Conservation (phyloP, 345 rosid genomes). For the Citrus trifoliata region DNA sequence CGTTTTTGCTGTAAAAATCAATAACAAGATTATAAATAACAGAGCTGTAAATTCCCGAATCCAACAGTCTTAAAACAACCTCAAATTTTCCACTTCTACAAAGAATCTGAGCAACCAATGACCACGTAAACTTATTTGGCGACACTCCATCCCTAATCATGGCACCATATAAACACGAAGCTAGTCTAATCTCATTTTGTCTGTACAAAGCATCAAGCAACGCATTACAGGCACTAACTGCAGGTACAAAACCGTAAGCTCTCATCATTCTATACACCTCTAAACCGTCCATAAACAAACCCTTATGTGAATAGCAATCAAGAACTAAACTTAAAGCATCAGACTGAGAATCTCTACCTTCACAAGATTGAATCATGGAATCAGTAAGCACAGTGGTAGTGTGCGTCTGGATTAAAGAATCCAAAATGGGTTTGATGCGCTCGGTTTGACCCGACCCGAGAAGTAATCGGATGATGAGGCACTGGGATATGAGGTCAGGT, state of each 20-base stretch:
- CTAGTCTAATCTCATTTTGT: slow-evolving; percentile 29
- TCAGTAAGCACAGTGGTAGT: slow-evolving; percentile 26
- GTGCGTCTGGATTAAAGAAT: slow-evolving; percentile 38
- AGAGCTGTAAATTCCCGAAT: slow-evolving; percentile 41
- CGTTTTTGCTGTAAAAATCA: slow-evolving; percentile 45
- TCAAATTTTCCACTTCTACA: slow-evolving; percentile 42
- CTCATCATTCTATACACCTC: slow-evolving; percentile 43
- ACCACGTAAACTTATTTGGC: slow-evolving; percentile 47
- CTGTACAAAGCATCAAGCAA: slow-evolving; percentile 48
- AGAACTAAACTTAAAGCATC: slow-evolving; percentile 39
- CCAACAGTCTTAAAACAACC: slow-evolving; percentile 42
- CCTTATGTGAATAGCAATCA: slow-evolving; percentile 39
- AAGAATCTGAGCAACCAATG: slow-evolving; percentile 48
- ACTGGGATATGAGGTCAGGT: slow-evolving; percentile 54
- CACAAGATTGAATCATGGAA: slow-evolving; percentile 43
- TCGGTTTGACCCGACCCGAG: slow-evolving; percentile 27
- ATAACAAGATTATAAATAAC: slow-evolving; percentile 49
- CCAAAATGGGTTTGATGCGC: slow-evolving; percentile 33
- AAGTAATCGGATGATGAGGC: slow-evolving; percentile 35
- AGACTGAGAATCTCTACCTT: slow-evolving; percentile 34
- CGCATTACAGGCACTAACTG: slow-evolving; percentile 38
- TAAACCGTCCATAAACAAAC: slow-evolving; percentile 37
- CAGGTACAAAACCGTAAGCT: slow-evolving; percentile 34
- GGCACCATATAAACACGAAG: slow-evolving; percentile 54
- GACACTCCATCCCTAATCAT: slow-evolving; percentile 43